Conservation (phyloP, 2,329 filamentous ascomycete genomes). For the Bimuria novae-zelandiae region DNA sequence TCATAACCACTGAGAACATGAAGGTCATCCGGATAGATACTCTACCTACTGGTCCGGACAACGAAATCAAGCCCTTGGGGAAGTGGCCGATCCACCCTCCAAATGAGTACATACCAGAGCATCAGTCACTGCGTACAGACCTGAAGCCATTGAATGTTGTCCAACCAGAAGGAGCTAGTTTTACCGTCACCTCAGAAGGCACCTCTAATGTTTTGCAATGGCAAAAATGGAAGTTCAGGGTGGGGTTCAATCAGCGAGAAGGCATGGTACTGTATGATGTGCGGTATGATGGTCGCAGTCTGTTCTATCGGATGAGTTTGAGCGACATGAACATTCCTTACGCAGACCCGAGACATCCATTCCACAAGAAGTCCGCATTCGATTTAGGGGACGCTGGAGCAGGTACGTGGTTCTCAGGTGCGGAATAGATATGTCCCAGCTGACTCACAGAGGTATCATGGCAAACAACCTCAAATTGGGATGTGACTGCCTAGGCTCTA, state of each 20-base stretch:
- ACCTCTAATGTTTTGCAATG: slow-evolving; percentile 63
- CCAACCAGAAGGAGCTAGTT: slow-evolving; percentile 68
- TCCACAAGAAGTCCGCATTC: slow-evolving; percentile 71
- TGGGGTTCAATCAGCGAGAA: slow-evolving; percentile 72
- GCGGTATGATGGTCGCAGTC: slow-evolving; percentile 63
- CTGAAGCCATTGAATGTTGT: slow-evolving; percentile 67
- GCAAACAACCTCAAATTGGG: slow-evolving; percentile 72
- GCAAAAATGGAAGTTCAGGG: slow-evolving; percentile 74
- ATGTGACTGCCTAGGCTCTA: slow-evolving; percentile 72
- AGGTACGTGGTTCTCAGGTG: slow-evolving; percentile 31
- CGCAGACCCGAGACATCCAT: slow-evolving; percentile 68
- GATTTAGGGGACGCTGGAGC: slow-evolving; percentile 70
- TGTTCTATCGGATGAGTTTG: slow-evolving; percentile 69
- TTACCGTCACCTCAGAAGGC: slow-evolving; percentile 57
- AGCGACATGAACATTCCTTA: slow-evolving; percentile 70
- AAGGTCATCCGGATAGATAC: slow-evolving; percentile 72
- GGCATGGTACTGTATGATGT: slow-evolving; percentile 72
- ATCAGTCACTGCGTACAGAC: slow-evolving; percentile 63
- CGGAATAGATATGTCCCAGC: background rate
- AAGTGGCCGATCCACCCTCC: slow-evolving; percentile 63
- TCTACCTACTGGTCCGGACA: slow-evolving; percentile 69
- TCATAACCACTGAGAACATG: slow-evolving; percentile 65
- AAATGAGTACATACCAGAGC: slow-evolving; percentile 70
- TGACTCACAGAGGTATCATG: slow-evolving; percentile 54
- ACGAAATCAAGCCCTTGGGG: slow-evolving; percentile 58